Evolutionary conservation across 805 yeast genomes (phyloP).

Genomic region (Metschnikowia lachancei): DNA sequence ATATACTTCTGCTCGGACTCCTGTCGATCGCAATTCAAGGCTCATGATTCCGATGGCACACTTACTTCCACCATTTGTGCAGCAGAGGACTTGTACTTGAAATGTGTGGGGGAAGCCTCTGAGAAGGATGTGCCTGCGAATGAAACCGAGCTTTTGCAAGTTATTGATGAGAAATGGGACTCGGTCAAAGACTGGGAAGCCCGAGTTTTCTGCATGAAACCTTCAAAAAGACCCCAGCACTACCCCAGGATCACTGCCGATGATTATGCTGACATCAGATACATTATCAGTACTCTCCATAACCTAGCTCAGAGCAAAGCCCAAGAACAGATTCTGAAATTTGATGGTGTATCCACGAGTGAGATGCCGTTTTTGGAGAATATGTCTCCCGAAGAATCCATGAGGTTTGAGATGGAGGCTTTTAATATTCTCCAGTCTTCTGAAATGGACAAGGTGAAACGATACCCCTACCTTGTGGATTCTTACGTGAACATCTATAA

Average conservation of each 20-base stretch:
- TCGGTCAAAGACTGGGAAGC: slow-evolving; percentile 38
- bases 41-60: slow-evolving; percentile 35
- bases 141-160: slow-evolving; percentile 12
- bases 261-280: slow-evolving; percentile 52
- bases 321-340: not conserved
- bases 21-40: slow-evolving; percentile 40
- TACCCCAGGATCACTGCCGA: slow-evolving; percentile 48
- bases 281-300: slow-evolving; percentile 33
- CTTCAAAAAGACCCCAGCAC: slow-evolving; percentile 30
- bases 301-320: slow-evolving; percentile 13
- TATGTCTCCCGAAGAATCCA: slow-evolving; percentile 5
- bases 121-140: slow-evolving; percentile 17
- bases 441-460: slow-evolving; percentile 44
- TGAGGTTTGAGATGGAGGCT: slow-evolving; percentile 22
- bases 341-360: too few species aligned
- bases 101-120: slow-evolving; percentile 25
- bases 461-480: slow-evolving; percentile 47
- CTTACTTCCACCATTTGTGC: slow-evolving; percentile 35
- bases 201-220: slow-evolving; percentile 30
- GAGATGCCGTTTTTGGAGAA: not conserved
- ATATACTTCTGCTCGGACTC: slow-evolving; percentile 51
- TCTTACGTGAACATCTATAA: slow-evolving; percentile 49
- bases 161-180: slow-evolving; percentile 36
- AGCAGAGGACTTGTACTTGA: slow-evolving; percentile 32
- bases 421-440: slow-evolving; percentile 51